phyloP scores from a whole-genome alignment of 1,284 basidiomycete genomes.

The Thelephora terrestris region DNA sequence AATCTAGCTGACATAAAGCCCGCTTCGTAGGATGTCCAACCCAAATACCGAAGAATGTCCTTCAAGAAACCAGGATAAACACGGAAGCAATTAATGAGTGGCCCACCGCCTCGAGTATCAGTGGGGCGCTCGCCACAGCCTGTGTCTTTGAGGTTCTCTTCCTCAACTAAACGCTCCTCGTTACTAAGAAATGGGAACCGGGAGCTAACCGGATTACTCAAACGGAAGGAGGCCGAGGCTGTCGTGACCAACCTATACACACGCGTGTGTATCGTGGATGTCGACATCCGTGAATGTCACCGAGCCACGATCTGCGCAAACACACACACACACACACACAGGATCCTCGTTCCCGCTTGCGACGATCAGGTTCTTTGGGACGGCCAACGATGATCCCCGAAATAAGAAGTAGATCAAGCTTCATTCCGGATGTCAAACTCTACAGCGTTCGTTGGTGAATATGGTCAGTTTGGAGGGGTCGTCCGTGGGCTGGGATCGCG shows the following conservation, averaged over 20 bases:
- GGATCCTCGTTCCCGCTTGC: slow-evolving; percentile 58
- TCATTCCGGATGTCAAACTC: slow-evolving; percentile 59
- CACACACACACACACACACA: slow-evolving; percentile 23
- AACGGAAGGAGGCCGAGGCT: slow-evolving; percentile 43
- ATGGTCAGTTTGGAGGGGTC: slow-evolving; percentile 57
- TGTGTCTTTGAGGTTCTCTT: slow-evolving; percentile 43
- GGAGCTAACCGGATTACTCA: slow-evolving; percentile 37
- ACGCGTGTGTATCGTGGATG: slow-evolving; percentile 30
- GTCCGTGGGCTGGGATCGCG: slow-evolving; percentile 56
- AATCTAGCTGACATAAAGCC: neutral
- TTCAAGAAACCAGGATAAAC: slow-evolving; percentile 36
- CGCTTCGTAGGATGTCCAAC: slow-evolving; percentile 53
- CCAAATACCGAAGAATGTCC: slow-evolving; percentile 66
- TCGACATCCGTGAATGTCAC: neutral
- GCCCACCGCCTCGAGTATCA: slow-evolving; percentile 65
- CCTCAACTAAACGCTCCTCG: slow-evolving; percentile 54
- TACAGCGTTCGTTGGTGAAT: slow-evolving; percentile 70
- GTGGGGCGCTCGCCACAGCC: slow-evolving; percentile 63
- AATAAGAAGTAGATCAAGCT: slow-evolving; percentile 39
- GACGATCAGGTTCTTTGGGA: slow-evolving; percentile 60
- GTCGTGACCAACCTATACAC: slow-evolving; percentile 32
- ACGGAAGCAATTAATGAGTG: slow-evolving; percentile 45
- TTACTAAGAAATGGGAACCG: slow-evolving; percentile 42
- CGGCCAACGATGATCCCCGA: slow-evolving; percentile 65
- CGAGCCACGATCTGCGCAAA: neutral